Evolutionary conservation across 176 grass and related monocot genomes (phyloP).

Genomic region (Echinochloa phyllopogon): DNA sequence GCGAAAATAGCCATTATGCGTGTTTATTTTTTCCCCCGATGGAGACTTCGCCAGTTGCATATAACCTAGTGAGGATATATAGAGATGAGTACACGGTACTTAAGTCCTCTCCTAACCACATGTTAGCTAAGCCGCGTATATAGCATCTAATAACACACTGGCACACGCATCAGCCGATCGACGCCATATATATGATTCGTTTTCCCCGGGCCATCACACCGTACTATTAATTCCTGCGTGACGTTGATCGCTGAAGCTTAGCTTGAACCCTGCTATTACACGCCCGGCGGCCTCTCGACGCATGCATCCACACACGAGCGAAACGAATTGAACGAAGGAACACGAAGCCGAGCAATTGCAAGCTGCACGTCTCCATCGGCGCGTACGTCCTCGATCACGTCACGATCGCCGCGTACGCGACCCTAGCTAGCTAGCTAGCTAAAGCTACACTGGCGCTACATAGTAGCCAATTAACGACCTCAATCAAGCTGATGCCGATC

Average conservation of each 20-base stretch:
- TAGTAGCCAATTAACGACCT: slow-evolving; percentile 11
- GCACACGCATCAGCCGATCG: not conserved
- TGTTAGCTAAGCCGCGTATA: not conserved
- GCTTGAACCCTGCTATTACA: not conserved
- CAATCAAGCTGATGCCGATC: slow-evolving; percentile 8
- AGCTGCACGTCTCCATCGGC: not conserved
- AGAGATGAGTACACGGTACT: slow-evolving; percentile 24
- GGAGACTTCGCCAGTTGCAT: not conserved
- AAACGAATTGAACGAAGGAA: too few species aligned
- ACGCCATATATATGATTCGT: not conserved
- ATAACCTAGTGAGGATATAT: not conserved
- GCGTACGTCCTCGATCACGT: not conserved
- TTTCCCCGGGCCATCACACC: not conserved
- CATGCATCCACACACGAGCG: not conserved
- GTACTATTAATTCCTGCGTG: not conserved
- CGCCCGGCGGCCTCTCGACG: not conserved
- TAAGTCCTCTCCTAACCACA: slow-evolving; percentile 2
- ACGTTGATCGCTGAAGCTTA: not conserved
- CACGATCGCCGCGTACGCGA: not conserved
- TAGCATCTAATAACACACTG: slow-evolving; percentile 1
- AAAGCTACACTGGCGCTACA: not conserved
- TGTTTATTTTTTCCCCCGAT: too few species aligned
- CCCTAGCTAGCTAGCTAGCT: not conserved
- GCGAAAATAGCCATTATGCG: too few species aligned
- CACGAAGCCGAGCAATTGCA: not conserved